Conservation (phyloP, 1,284 basidiomycete genomes). For the Malassezia equina region DNA sequence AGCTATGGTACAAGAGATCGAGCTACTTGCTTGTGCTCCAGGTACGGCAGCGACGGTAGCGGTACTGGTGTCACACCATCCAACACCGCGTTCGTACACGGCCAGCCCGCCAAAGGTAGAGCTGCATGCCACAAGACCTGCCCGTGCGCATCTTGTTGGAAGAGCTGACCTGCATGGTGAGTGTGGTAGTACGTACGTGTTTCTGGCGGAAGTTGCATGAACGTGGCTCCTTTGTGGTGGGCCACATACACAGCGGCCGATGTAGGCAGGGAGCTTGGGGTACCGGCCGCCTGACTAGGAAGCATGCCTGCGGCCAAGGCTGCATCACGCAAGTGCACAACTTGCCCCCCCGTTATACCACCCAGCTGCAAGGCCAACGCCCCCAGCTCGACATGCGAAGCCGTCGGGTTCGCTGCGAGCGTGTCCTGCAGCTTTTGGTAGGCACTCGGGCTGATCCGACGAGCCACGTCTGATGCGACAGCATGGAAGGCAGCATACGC, state of each 20-base stretch:
- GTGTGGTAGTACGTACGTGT: conserved; percentile 20
- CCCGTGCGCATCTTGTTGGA: conserved; percentile 27
- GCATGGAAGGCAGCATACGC: conserved; percentile 12
- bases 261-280: conserved; percentile 1
- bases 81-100: neutral
- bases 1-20: neutral
- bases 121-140: conserved; percentile 35
- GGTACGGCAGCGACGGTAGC: conserved; percentile 4
- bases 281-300: neutral
- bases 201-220: conserved; percentile 22
- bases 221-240: conserved; percentile 29
- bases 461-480: conserved; percentile 3
- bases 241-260: conserved; percentile 21
- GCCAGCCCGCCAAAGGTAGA: conserved; percentile 25
- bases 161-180: conserved; percentile 21
- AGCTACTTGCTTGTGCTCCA: neutral
- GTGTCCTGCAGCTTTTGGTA: conserved; percentile 5
- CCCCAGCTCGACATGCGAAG: neutral
- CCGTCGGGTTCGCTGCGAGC: neutral
- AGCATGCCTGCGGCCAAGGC: conserved; percentile 8
- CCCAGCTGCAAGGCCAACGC: neutral
- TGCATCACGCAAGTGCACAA: conserved; percentile 12
- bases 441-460: neutral
- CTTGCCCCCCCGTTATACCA: neutral
- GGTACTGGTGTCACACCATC: conserved; percentile 9